A percentile compares a stretch with the other conserved stretches of the same genome.
phyloP scores from a whole-genome alignment of 164 flowering plant genomes.

The Houttuynia cordata region DNA sequence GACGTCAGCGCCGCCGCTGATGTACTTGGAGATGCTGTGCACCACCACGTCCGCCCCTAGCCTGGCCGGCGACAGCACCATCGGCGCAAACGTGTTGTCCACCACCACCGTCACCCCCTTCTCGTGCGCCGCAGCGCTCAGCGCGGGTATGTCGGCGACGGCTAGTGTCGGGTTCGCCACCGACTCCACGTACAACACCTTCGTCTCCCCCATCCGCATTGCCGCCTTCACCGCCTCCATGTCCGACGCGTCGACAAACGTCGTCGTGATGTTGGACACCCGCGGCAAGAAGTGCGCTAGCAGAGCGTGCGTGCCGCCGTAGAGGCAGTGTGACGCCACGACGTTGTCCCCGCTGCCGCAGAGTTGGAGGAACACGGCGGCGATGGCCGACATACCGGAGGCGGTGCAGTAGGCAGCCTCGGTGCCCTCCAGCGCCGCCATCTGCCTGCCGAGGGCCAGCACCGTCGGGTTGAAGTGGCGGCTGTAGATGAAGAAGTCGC shows the following conservation, averaged over 20 bases:
- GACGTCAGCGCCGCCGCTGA: slow-evolving; percentile 88
- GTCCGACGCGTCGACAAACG: slow-evolving; percentile 61
- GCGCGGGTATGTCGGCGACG: slow-evolving; percentile 66
- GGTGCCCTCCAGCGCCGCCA: slow-evolving; percentile 94
- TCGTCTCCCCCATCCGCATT: slow-evolving; percentile 49
- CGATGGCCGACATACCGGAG: slow-evolving; percentile 88
- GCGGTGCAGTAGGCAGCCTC: slow-evolving; percentile 97
- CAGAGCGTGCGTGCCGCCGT: slow-evolving; percentile 92
- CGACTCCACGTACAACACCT: slow-evolving; percentile 66
- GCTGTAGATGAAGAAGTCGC: slow-evolving; percentile 92
- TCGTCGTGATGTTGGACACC: slow-evolving; percentile 55
- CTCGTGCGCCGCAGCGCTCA: slow-evolving; percentile 52
- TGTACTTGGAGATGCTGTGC: slow-evolving; percentile 78
- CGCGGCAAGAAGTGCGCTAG: slow-evolving; percentile 69
- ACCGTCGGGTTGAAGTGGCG: slow-evolving; percentile 97
- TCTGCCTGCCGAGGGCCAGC: slow-evolving; percentile 67
- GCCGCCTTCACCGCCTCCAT: slow-evolving; percentile 31
- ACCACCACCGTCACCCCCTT: slow-evolving; percentile 73
- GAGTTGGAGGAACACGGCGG: slow-evolving; percentile 67
- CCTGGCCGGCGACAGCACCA: slow-evolving; percentile 78
- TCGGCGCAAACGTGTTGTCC: slow-evolving; percentile 86
- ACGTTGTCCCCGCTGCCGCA: slow-evolving; percentile 71
- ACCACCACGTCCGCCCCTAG: slow-evolving; percentile 92
- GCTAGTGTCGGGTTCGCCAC: slow-evolving; percentile 72
- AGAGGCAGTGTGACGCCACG: slow-evolving; percentile 62